Evolutionary conservation across 805 yeast genomes (phyloP).

Genomic region (Wickerhamiella hasegawae): DNA sequence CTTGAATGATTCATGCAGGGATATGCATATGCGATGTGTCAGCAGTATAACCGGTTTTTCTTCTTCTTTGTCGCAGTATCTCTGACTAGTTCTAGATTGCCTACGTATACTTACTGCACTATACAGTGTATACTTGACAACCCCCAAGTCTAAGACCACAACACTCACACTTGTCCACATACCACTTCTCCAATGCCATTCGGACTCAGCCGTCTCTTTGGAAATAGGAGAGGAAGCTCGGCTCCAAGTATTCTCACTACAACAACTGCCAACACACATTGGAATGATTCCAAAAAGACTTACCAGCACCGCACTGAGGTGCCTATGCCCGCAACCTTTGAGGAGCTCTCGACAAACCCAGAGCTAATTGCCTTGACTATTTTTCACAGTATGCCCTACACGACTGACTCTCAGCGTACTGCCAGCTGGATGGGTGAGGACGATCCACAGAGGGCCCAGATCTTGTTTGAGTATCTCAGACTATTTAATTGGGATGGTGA

Average conservation of each 20-base stretch:
- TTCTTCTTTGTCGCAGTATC: no score
- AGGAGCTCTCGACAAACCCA: conserved; percentile 3
- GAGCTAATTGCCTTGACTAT: conserved; percentile 6
- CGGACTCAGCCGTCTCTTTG: neutral
- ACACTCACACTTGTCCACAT: neutral
- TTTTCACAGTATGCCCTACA: conserved; percentile 7
- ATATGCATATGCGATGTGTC: no score
- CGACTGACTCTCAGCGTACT: conserved; percentile 5
- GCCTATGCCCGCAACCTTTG: conserved; percentile 3
- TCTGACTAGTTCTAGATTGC: no score
- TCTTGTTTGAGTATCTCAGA: conserved; percentile 25
- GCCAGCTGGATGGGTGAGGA: conserved; percentile 8
- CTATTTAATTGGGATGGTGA: conserved; percentile 29
- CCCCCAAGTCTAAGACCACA: no score
- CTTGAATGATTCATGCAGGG: no score
- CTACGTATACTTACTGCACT: no score
- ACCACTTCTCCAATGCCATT: neutral
- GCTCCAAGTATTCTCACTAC: conserved; percentile 2
- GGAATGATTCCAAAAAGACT: conserved; percentile 7
- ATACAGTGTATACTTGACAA: no score
- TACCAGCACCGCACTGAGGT: conserved; percentile 3
- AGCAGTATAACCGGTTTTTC: no score
- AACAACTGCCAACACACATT: conserved; percentile 2
- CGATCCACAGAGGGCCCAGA: conserved; percentile 5
- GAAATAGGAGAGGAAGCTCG: neutral